phyloP scores from a whole-genome alignment of 805 yeast genomes.

The Blastobotrys chiropterorum region DNA sequence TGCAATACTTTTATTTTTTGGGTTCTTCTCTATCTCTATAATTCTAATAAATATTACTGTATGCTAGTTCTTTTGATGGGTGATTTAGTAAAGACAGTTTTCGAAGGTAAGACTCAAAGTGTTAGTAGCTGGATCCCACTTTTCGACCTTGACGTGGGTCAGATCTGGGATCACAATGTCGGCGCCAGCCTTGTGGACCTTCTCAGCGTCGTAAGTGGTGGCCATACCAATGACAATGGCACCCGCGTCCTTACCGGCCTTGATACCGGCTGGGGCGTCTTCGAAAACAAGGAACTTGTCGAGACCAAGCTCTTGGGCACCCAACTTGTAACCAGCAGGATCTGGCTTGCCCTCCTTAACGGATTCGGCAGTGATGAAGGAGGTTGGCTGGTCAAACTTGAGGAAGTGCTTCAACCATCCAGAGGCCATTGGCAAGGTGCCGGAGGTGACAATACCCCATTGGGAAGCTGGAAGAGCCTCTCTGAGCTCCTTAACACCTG shows the following conservation, averaged over 20 bases:
- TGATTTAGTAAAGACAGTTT: conserved; percentile 6
- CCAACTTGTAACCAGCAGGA: conserved; percentile 67
- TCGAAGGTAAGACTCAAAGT: conserved; percentile 14
- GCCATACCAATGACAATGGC: conserved; percentile 80
- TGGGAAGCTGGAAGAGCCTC: conserved; percentile 35
- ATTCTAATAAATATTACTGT: neutral
- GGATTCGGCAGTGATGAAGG: conserved; percentile 76
- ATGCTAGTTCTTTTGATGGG: neutral
- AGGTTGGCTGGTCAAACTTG: conserved; percentile 55
- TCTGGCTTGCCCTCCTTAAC: conserved; percentile 79
- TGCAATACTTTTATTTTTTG: neutral
- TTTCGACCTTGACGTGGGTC: conserved; percentile 52
- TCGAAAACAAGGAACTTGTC: conserved; percentile 56
- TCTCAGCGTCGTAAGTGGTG: conserved; percentile 65
- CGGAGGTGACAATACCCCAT: conserved; percentile 88
- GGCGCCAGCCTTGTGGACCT: conserved; percentile 71
- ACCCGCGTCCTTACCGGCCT: conserved; percentile 79
- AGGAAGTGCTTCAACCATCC: conserved; percentile 69
- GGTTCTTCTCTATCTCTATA: neutral
- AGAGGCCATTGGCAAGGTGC: conserved; percentile 68
- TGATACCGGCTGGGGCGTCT: conserved; percentile 85
- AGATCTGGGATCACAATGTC: conserved; percentile 74
- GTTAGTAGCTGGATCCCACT: conserved; percentile 39
- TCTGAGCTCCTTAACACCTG: conserved; percentile 60
- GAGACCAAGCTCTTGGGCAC: conserved; percentile 34